These are phyloP conservation scores for Metarhizium rileyi DNA, from an alignment of 2,329 filamentous ascomycete species.

Conservation along the genomic window DNA sequence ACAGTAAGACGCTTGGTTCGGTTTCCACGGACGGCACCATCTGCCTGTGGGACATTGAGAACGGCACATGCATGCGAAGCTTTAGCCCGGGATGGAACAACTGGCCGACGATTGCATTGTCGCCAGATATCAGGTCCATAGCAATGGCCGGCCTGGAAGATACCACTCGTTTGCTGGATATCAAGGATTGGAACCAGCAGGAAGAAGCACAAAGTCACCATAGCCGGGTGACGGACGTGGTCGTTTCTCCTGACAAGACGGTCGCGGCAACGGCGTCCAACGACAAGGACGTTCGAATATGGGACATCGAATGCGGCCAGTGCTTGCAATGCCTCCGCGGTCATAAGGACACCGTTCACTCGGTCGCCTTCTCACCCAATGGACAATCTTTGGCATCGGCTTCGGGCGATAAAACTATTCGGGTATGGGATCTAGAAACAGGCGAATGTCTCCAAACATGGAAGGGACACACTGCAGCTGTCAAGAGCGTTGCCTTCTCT, in stretches of 20 bases:
- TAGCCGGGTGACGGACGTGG: constrained; percentile 7
- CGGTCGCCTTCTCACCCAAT: constrained; percentile 6
- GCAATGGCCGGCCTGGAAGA: constrained; percentile 9
- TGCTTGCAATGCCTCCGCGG: constrained; percentile 5
- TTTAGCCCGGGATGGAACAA: constrained; percentile 10
- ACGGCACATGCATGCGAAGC: constrained; percentile 6
- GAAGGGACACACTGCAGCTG: constrained; percentile 8
- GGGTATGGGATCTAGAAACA: constrained; percentile 5
- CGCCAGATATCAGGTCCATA: constrained; percentile 7
- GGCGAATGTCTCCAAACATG: constrained; percentile 10
- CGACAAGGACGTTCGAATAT: constrained; percentile 7
- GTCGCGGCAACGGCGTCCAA: constrained; percentile 7
- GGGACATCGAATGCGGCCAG: constrained; percentile 7
- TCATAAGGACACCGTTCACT: constrained; percentile 5
- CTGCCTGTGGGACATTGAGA: constrained; percentile 8
- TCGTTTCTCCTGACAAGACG: constrained; percentile 7
- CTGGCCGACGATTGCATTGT: constrained; percentile 9
- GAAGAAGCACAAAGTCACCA: constrained; percentile 7
- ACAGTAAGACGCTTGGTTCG: constrained; percentile 8
- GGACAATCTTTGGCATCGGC: constrained; percentile 6
- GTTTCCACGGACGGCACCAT: constrained; percentile 8
- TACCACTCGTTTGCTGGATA: constrained; percentile 8
- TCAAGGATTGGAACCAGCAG: constrained; percentile 6
- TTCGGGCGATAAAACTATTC: constrained; percentile 7
- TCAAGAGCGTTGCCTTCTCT: constrained; percentile 12